A percentile compares a stretch with the other conserved stretches of the same genome.
These are phyloP conservation scores for Boehmeria nivea DNA, from an alignment of 306 rosid species.

Conservation along the genomic window DNA sequence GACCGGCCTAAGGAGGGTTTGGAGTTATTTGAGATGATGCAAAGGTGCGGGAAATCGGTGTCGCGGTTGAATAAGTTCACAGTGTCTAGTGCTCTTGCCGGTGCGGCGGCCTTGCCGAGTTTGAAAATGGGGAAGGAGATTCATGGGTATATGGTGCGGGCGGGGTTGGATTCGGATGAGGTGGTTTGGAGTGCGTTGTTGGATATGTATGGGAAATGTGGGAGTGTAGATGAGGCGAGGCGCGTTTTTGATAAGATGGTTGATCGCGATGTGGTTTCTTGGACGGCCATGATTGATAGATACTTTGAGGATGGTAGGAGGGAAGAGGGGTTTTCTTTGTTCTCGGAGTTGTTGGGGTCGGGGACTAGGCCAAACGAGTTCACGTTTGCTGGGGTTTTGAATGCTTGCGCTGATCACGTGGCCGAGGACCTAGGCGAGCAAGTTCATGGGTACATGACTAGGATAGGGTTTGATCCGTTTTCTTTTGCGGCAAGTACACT, in stretches of 20 bases:
- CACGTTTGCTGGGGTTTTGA: conserved; percentile 1
- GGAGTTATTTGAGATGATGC: conserved; percentile 7
- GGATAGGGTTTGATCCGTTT: conserved; percentile 3
- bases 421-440: conserved; percentile 4
- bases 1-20: conserved; percentile 6
- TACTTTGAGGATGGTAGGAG: conserved; percentile 1
- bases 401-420: conserved; percentile 4
- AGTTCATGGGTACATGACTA: conserved; percentile 6
- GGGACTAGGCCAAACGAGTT: conserved; percentile 6
- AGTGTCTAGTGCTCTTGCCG: conserved; percentile 2
- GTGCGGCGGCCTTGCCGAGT: neutral
- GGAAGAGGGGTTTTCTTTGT: conserved; percentile 10
- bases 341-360: conserved; percentile 1
- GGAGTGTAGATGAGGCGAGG: conserved; percentile 9
- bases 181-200: conserved; percentile 3
- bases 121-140: conserved; percentile 1
- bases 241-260: conserved; percentile 6
- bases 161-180: conserved; percentile 7
- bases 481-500: conserved; percentile 10
- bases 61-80: neutral
- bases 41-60: neutral
- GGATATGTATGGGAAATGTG: conserved; percentile 14
- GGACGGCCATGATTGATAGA: conserved; percentile 11
- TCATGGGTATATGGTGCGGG: neutral
- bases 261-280: conserved; percentile 3